Evolutionary conservation across 768 basidiomycete species (phyloP), one percentile per base, ranked within the genome.

Genomic region (Phylloporus sp.): DNA sequence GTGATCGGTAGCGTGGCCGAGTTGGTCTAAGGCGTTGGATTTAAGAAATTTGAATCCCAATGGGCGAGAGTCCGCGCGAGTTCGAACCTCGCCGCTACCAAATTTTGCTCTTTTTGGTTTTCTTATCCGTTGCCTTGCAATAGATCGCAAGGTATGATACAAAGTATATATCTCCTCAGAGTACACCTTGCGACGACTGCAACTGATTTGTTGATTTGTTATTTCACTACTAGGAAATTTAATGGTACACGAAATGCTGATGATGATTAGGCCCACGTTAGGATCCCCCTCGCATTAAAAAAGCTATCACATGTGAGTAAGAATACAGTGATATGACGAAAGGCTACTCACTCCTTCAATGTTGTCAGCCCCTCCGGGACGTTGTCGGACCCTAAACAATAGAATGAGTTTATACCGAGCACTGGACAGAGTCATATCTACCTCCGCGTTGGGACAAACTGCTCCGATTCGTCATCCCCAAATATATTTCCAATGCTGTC

Each of bases 21-120:
- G 86, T 85, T 73, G 86, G 85, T 86, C 84, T 86, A 88, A 87
- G 86, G 86, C 83, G 86, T 87, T 85, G 85, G 86, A 85, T 86
- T 88, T 88, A 88, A 87, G 86, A 57, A 22, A 49, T 69, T 63
- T 84, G 85, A 81, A 78, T 87, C 84, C 85, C 84, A 85, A 86
- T 86, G 85, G 84, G 81, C 77, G 82, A 34, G 77, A 81, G 77
- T 76, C 84, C 85, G 85, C 86, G 86, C 84, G 86, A 87, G 86
- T 88, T 88, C 85, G 86, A 88, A 85, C 83, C 86, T 87, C 86
- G 84, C 86, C 81, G 82, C 81, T 83, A 82, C 84, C 85, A 86
- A 42, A 0, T 23, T 45, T 48, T 52, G n/a, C n/a, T 63, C 47
- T 59, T 59, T 53, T 62, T 31, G 24, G 28, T 24, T 15, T 3